Evolutionary conservation across 2,329 filamentous ascomycete species (phyloP), one percentile per base, ranked within the genome.

Genomic region (Aspergillus clavatus): DNA sequence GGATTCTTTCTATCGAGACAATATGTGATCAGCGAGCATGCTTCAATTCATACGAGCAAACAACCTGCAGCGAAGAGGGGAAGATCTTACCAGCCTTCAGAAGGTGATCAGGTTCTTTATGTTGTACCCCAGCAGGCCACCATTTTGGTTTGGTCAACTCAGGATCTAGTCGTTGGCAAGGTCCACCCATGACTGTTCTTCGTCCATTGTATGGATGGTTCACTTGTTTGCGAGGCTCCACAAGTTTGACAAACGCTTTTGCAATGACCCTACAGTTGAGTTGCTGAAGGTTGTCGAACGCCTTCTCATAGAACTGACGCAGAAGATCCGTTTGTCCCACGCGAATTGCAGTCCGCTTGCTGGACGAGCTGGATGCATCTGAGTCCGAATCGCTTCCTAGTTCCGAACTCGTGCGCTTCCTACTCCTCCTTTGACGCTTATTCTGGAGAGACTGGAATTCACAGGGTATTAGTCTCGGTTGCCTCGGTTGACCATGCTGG

Each of bases 71-170:
- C 14, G n/a, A 23, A 35, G 16, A 35, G 19, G 5, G 8, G 6
- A 24, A 16, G 10, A 7, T 26, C 65, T 50, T 60, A 72, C 70
- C 66, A 39, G 59, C 55, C 48, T 71, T 72, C 26, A 61, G 58
- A 14, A 72, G 59, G 55, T 74, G 72, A 48, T 73, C 71, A 7
- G 72, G 71, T 47, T 73, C 72, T 45, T 60, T 64, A 49, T 73
- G 72, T 10, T 57, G 67, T 33, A 72, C 66, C 22, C 64, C 66
- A 16, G 50, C 35, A 18, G 66, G 65, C 65, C 66, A 70, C 62
- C 62, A 70, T 14, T 60, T 57, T 2, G 71, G 71, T 35, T 66
- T 70, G 8, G 69, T 73, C 41, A 60, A 55, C 45, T 70, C 63
- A 4, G 65, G 61, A 49, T 73, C 67, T 12, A 59, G 54, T 5